Evolutionary conservation across 2,329 filamentous ascomycete species (phyloP), one percentile per base, ranked within the genome.

Genomic region (Aspergillus ochraceoroseus): DNA sequence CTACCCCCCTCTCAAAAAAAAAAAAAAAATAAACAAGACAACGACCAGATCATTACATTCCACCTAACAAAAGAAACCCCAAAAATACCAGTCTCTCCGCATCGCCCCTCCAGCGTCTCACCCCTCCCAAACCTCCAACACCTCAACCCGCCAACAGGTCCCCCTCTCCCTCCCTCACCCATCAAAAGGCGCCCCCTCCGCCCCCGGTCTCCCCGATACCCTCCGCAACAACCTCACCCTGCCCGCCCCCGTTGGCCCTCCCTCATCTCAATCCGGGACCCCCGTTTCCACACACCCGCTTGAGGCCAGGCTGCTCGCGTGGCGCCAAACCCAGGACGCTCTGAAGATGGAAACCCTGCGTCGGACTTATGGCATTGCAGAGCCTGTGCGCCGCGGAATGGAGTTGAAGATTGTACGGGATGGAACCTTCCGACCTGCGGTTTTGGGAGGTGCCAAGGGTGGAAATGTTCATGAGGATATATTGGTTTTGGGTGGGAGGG

Each of bases 331-430:
- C 28, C 90, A 95, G 70, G 84, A 95, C 57, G 66, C 73, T 22
- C 69, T 95, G 63, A 92, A 94, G 70, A 92, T 95, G 85, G 82
- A 89, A 70, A 76, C 81, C 37, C 78, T 96, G 57, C 82, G 87
- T 51, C 85, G 87, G 52, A 82, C 87, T 32, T 96, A 88, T 66
- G 92, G 92, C 51, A 83, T 95, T 57, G 87, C 85, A 17, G 92
- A 96, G 76, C 92, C 92, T 2, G 81, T 96, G 57, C 81, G 88
- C 42, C 80, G 90, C 39, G 86, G 83, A 47, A 95, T 98, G 92
- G 92, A 98, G 74, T 75, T 95, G 64, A 86, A 87, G 77, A 90
- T 94, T 62, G 82, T 86, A 12, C 72, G 79, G 47, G 80, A 83
- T 46, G 83, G 87, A 12, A 64, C 60, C 66, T 94, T 88, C 83